Evolutionary conservation across 2,329 filamentous ascomycete genomes (phyloP).

Genomic region (Pyrenochaeta sp.): DNA sequence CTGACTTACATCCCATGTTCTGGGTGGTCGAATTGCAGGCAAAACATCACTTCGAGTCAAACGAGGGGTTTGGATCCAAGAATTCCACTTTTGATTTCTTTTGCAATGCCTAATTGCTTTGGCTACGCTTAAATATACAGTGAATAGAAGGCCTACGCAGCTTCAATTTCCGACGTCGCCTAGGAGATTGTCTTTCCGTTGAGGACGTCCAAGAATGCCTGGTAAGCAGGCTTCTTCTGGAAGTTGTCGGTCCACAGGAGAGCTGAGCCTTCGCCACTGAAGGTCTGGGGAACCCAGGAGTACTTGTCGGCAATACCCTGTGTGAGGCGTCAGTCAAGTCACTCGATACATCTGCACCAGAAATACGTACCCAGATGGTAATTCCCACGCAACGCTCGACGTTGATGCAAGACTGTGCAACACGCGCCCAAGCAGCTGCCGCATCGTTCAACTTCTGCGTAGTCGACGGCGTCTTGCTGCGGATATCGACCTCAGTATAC

Average conservation of each 20-base stretch:
- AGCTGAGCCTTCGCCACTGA: slow-evolving; percentile 44
- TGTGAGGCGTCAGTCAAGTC: slow-evolving; percentile 8
- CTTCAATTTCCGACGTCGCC: too few relatives aligned
- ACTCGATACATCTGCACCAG: too few relatives aligned
- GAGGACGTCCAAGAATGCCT: slow-evolving; percentile 31
- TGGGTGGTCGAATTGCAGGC: too few relatives aligned
- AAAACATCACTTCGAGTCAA: too few relatives aligned
- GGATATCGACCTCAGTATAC: slow-evolving; percentile 68
- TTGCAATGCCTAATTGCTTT: too few relatives aligned
- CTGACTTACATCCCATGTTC: too few relatives aligned
- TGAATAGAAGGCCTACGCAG: too few relatives aligned
- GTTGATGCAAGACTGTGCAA: slow-evolving; percentile 44
- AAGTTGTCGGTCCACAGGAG: slow-evolving; percentile 41
- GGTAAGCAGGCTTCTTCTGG: slow-evolving; percentile 43
- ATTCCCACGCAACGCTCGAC: slow-evolving; percentile 46
- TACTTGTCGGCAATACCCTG: slow-evolving; percentile 42
- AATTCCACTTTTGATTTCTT: too few relatives aligned
- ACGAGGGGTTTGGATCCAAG: too few relatives aligned
- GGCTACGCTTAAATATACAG: too few relatives aligned
- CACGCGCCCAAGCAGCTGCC: slow-evolving; percentile 55
- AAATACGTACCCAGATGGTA: slow-evolving; percentile 55
- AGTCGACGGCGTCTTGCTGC: slow-evolving; percentile 55
- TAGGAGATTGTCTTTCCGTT: slow-evolving; percentile 19
- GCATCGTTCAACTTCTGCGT: slow-evolving; percentile 48
- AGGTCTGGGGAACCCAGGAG: slow-evolving; percentile 47